Conservation (phyloP, 306 rosid species). For the Sicyos baderoa region DNA sequence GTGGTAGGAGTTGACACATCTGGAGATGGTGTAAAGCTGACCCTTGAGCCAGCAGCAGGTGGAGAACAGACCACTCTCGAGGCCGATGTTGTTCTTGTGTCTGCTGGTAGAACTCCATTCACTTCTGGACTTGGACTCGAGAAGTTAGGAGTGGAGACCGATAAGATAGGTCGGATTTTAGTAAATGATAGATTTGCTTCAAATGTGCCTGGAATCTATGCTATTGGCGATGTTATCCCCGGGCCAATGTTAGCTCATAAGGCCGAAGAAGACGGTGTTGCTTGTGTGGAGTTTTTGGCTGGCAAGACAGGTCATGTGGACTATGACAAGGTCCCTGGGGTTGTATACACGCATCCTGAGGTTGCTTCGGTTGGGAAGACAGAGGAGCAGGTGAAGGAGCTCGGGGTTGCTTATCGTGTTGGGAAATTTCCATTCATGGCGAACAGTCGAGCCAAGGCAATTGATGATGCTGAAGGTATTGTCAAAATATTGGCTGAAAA, state of each 20-base stretch:
- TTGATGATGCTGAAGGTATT: conserved; percentile 86
- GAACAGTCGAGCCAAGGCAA: conserved; percentile 97
- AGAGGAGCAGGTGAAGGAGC: conserved; percentile 87
- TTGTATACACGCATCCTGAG: conserved; percentile 90
- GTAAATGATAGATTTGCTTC: conserved; percentile 72
- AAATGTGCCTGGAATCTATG: conserved; percentile 70
- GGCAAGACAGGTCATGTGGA: conserved; percentile 94
- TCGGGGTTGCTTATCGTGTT: conserved; percentile 63
- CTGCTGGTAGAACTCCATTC: conserved; percentile 92
- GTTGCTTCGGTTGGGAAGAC: conserved; percentile 93
- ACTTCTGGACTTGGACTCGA: conserved; percentile 78
- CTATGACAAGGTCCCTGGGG: conserved; percentile 98
- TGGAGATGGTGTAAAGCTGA: conserved; percentile 78
- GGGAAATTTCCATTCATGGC: conserved; percentile 95
- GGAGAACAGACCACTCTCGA: conserved; percentile 68
- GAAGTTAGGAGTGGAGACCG: conserved; percentile 79
- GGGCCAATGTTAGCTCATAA: conserved; percentile 99
- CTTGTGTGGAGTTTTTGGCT: conserved; percentile 95
- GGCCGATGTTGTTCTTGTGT: conserved; percentile 93
- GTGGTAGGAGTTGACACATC: conserved; percentile 84
- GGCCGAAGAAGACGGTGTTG: conserved; percentile 98
- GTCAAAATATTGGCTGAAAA: conserved; percentile 88
- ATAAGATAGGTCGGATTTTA: conserved; percentile 69
- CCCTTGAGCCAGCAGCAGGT: conserved; percentile 91
- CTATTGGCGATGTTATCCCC: conserved; percentile 95